Evolutionary conservation across 2,329 filamentous ascomycete species (phyloP).

Genomic region (Graphilbum fragrans): DNA sequence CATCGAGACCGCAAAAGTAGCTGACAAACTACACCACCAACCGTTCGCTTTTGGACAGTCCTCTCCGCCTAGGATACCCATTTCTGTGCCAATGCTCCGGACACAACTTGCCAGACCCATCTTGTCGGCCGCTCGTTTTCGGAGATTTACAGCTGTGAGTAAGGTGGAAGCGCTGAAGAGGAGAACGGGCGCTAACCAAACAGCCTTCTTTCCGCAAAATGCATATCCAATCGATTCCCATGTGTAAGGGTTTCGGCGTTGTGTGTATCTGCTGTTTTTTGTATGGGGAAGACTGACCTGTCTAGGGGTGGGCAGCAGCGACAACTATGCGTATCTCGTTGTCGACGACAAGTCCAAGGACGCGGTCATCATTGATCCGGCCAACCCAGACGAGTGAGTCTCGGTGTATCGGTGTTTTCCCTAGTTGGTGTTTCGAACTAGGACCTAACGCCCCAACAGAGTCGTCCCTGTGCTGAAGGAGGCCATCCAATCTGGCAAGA

Average conservation of each 20-base stretch:
- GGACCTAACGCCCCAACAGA: no score
- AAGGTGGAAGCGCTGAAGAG: background rate
- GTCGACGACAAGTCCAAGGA: conserved; percentile 69
- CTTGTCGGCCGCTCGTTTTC: no score
- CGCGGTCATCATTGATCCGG: conserved; percentile 68
- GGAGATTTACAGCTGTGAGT: background rate
- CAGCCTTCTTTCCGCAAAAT: conserved; percentile 37
- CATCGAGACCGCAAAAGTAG: no score
- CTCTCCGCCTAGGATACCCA: no score
- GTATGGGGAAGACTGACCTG: no score
- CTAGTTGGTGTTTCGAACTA: background rate
- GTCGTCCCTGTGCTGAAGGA: conserved; percentile 57
- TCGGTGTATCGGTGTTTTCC: background rate
- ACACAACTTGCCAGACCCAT: background rate
- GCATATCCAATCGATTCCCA: conserved; percentile 81
- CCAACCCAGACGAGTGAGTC: conserved; percentile 62
- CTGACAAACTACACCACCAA: no score
- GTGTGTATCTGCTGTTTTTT: no score
- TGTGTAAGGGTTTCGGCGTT: no score
- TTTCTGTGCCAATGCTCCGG: no score
- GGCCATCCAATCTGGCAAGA: conserved; percentile 55
- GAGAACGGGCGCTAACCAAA: conserved; percentile 18
- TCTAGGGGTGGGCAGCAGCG: conserved; percentile 60
- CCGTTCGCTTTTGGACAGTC: no score
- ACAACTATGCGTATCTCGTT: conserved; percentile 81